Conservation (phyloP, 352 stramenopile species). For the Globisporangium abappressorium region DNA sequence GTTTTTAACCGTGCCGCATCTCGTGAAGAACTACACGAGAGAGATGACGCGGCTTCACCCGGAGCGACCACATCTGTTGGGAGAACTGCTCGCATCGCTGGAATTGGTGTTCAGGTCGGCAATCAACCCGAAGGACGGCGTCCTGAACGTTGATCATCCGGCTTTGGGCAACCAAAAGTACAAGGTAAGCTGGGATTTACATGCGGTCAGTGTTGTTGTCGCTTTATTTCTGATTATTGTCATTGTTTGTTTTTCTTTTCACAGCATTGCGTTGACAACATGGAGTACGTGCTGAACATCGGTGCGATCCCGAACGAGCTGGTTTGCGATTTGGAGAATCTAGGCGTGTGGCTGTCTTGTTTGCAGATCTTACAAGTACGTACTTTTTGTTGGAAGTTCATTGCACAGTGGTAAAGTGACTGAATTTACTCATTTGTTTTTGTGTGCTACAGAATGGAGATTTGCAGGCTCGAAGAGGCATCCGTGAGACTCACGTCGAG, state of each 20-base stretch:
- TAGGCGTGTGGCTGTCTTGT: constrained; percentile 71
- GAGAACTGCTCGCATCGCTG: constrained; percentile 56
- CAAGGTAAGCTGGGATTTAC: constrained; percentile 46
- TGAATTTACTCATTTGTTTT: not conserved
- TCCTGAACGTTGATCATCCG: constrained; percentile 72
- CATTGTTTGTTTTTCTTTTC: constrained; percentile 10
- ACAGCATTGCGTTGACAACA: constrained; percentile 82
- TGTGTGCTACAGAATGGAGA: constrained; percentile 56
- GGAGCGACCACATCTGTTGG: constrained; percentile 57
- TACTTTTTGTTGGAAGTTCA: too few species aligned
- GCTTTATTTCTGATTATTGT: constrained; percentile 2
- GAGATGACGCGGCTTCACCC: constrained; percentile 45
- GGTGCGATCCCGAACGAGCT: constrained; percentile 72
- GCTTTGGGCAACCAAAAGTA: constrained; percentile 85
- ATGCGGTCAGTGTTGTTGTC: not conserved
- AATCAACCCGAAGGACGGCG: constrained; percentile 32
- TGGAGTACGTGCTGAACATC: constrained; percentile 86
- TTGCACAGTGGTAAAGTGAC: not conserved
- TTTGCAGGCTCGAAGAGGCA: constrained; percentile 60
- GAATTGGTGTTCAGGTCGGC: constrained; percentile 62
- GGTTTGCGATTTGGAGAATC: constrained; percentile 66
- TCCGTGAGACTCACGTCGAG: constrained; percentile 79
- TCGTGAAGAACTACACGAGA: constrained; percentile 76
- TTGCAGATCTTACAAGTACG: constrained; percentile 63
- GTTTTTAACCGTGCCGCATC: constrained; percentile 78